Evolutionary conservation across 371 early-diverging fungal genomes (phyloP).

Genomic region (Mucor velutinosus): DNA sequence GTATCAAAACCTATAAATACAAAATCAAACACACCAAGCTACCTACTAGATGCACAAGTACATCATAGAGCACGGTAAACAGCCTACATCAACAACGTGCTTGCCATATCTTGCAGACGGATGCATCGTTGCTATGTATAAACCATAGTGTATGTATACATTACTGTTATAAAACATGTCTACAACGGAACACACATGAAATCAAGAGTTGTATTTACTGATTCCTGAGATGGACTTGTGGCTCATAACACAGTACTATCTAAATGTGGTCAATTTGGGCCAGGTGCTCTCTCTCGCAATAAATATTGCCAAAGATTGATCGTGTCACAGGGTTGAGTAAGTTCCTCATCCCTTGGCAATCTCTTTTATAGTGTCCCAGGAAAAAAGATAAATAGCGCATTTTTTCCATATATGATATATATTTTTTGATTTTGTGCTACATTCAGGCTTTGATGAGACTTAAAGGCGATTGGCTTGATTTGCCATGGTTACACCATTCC

Average conservation of each 20-base stretch:
- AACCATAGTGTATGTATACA: too few species aligned
- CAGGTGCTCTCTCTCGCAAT: not conserved
- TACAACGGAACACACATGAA: not conserved
- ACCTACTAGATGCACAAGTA: not conserved
- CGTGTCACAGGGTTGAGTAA: not conserved
- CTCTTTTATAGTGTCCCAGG: not conserved
- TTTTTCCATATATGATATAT: not conserved
- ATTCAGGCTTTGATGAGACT: constrained; percentile 3
- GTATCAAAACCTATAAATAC: not conserved
- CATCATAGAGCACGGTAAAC: not conserved
- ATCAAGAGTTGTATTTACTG: not conserved
- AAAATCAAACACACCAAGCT: not conserved
- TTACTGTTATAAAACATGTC: not conserved
- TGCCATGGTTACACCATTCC: not conserved
- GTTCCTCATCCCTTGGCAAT: not conserved
- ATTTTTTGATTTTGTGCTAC: constrained; percentile 9
- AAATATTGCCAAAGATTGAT: not conserved
- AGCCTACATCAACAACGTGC: not conserved
- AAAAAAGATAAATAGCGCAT: constrained; percentile 10
- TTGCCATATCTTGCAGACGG: not conserved
- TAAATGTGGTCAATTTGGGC: not conserved
- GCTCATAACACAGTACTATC: not conserved
- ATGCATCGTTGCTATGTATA: not conserved
- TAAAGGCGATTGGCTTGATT: constrained; percentile 23
- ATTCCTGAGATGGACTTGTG: not conserved